Conservation (phyloP, 2,329 filamentous ascomycete genomes). For the Orbilia brochopaga region DNA sequence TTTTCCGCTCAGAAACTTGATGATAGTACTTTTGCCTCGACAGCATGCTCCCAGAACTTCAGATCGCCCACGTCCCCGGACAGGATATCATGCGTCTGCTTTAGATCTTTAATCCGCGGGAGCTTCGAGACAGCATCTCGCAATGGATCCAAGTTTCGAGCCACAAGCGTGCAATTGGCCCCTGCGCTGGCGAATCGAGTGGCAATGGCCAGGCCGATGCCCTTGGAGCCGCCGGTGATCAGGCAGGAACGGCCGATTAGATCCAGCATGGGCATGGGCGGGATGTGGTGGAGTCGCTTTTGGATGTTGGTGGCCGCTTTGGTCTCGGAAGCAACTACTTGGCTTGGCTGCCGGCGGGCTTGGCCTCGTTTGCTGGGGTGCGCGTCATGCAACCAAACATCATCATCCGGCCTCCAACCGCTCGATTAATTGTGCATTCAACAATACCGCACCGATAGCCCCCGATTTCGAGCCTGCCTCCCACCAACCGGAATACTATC, state of each 20-base stretch:
- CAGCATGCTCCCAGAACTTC: constrained; percentile 54
- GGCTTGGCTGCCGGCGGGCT: constrained; percentile 15
- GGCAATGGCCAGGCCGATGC: constrained; percentile 73
- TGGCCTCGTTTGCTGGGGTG: constrained; percentile 5
- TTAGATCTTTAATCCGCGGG: constrained; percentile 9
- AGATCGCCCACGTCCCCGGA: constrained; percentile 52
- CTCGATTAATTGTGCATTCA: background rate
- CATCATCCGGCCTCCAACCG: constrained; percentile 1
- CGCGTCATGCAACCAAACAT: constrained; percentile 38
- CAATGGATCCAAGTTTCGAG: constrained; percentile 64
- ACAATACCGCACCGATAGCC: background rate
- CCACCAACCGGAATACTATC: background rate
- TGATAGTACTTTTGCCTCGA: constrained; percentile 50
- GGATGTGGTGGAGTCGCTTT: background rate
- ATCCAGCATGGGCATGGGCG: constrained; percentile 20
- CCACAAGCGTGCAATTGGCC: constrained; percentile 67
- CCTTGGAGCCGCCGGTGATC: constrained; percentile 73
- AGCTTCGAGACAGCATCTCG: constrained; percentile 58
- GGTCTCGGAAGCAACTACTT: constrained; percentile 10
- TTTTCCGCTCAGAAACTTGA: constrained; percentile 3
- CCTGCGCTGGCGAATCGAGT: constrained; percentile 69
- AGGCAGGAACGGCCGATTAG: constrained; percentile 59
- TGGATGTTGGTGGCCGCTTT: background rate
- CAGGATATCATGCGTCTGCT: constrained; percentile 42
- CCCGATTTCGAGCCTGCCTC: too few relatives aligned